Evolutionary conservation across 2,329 filamentous ascomycete genomes (phyloP), one percentile per base, ranked within the genome.

Genomic region (Talaromyces amestolkiae): DNA sequence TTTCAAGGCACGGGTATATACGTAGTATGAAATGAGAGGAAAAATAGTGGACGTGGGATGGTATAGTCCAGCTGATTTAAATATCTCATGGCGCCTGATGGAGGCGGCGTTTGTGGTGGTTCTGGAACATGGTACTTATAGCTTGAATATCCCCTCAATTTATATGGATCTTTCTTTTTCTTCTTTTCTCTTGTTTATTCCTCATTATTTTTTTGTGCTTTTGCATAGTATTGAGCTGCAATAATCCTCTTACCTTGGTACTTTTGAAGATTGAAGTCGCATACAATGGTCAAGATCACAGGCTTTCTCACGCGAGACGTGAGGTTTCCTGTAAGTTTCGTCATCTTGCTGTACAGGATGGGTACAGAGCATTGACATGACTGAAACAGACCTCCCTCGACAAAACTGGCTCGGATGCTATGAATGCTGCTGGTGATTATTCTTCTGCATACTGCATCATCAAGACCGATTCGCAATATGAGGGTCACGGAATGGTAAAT

Each of bases 371-470:
- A 33, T 53, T 33, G 33, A 56, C 19, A 51, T 63, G 31, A 54
- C 27, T 35, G 31, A 37, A 13, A 37, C 53, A 86, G 78, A 97
- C 93, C n/a, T 97, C 93, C 47, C 87, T 97, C 67, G 92, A 96
- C 80, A 95, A 94, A 82, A 96, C 92, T n/a, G 93, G 93, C 73
- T 96, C 92, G 9, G 93, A 97, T 86, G 93, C 92, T 74, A 97
- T 97, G 93, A 97, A 97, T 75, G 91, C 91, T 3, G 92, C 93
- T 2, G 91, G 92, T 68, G 92, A 97, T 79, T 97, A 97, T 81
- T 96, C 92, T 1, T 85, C 93, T 13, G 93, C 93, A n/a, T 97
- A 97, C 83, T 96, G 92, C 78, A 94, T 97, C 72, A 82, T 97
- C 58, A 82, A 92, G 75, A 97, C 93, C 0, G 90, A 96, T 75